A percentile compares a stretch with the other conserved stretches of the same genome.
Evolutionary conservation across 352 stramenopile genomes (phyloP).

Genomic region (Blastocystis hominis): DNA sequence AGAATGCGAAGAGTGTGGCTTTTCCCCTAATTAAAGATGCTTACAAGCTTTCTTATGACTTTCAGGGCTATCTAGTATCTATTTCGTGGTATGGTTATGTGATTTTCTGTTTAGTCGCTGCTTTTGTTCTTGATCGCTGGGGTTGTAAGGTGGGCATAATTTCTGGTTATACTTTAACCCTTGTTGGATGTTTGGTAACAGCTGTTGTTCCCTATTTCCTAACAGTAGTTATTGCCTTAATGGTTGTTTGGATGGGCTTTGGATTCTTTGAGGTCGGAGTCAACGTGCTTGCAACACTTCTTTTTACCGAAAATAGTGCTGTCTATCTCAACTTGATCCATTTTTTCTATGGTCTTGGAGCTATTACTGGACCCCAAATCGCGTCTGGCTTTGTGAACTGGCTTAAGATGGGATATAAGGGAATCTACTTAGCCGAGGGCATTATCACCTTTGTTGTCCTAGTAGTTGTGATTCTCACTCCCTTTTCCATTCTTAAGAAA

Average conservation of each 20-base stretch:
- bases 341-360: slow-evolving; percentile 21
- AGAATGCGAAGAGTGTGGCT: slow-evolving; percentile 40
- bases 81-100: slow-evolving; percentile 51
- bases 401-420: background rate
- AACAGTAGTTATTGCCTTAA: background rate
- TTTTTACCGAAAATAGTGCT: slow-evolving; percentile 28
- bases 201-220: background rate
- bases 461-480: background rate
- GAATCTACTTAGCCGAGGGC: background rate
- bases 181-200: slow-evolving; percentile 7
- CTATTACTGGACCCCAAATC: slow-evolving; percentile 23
- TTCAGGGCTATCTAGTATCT: slow-evolving; percentile 22
- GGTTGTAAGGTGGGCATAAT: background rate
- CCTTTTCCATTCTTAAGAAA: background rate
- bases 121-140: slow-evolving; percentile 22
- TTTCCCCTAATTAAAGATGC: slow-evolving; percentile 29
- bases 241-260: slow-evolving; percentile 53
- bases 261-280: slow-evolving; percentile 39
- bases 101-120: slow-evolving; percentile 42
- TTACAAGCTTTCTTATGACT: slow-evolving; percentile 3
- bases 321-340: slow-evolving; percentile 53
- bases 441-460: background rate
- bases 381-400: background rate
- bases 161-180: background rate
- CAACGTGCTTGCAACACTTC: background rate